A percentile compares a stretch with the other conserved stretches of the same genome.
Evolutionary conservation across 805 yeast genomes (phyloP).

Genomic region (Suhomyces sp.): DNA sequence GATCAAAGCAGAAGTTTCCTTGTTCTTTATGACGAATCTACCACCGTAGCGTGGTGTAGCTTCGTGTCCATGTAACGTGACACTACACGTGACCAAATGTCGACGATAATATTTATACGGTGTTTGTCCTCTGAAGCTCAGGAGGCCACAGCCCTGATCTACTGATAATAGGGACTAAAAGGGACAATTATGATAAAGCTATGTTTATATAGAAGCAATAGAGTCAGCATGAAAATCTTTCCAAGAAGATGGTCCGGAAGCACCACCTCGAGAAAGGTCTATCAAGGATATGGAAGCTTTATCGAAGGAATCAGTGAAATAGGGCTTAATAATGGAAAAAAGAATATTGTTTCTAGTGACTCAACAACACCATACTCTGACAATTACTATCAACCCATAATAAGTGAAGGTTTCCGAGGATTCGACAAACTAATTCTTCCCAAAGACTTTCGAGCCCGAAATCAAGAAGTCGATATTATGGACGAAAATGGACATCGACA

Average conservation of each 20-base stretch:
- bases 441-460: conserved; percentile 10
- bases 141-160: background rate
- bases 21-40: background rate
- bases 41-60: background rate
- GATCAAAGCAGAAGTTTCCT: background rate
- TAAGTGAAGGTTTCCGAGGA: conserved; percentile 24
- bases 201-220: conserved; percentile 6
- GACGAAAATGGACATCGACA: conserved; percentile 6
- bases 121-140: background rate
- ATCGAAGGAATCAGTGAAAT: conserved; percentile 1
- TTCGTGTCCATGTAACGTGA: background rate
- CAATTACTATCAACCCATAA: conserved; percentile 24
- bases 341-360: background rate
- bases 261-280: background rate
- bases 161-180: background rate
- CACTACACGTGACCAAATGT: conserved; percentile 1
- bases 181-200: conserved; percentile 9
- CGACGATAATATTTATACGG: background rate
- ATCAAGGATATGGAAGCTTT: background rate
- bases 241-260: background rate
- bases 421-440: conserved; percentile 20
- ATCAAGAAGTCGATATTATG: conserved; percentile 12
- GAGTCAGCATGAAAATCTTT: background rate
- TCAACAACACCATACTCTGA: conserved; percentile 22
- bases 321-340: background rate